A percentile compares a stretch with the other conserved stretches of the same genome.
These are phyloP conservation scores for Adansonia rubrostipa DNA, from an alignment of 441 rosid species.

Conservation along the genomic window DNA sequence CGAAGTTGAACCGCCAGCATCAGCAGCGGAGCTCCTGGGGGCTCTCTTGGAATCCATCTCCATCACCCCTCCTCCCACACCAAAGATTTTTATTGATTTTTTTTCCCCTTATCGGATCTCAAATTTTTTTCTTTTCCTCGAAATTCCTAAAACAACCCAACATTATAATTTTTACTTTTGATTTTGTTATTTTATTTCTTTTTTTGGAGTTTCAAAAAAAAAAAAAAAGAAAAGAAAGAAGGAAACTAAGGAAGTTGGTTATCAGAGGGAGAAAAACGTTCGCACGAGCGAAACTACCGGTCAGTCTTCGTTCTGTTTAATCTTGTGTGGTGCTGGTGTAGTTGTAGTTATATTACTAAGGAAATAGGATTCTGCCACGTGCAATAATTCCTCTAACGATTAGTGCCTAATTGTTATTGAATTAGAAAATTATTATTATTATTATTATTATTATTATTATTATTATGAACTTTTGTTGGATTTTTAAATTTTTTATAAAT, in stretches of 20 bases:
- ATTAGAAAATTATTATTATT: no score
- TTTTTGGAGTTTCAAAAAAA: background rate
- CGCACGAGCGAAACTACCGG: background rate
- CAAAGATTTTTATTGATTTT: no score
- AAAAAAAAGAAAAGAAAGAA: background rate
- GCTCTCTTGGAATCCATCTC: slow-evolving; percentile 41
- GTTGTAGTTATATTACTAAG: no score
- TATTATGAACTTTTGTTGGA: no score
- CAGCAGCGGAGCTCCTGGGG: slow-evolving; percentile 32
- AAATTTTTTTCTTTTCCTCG: background rate
- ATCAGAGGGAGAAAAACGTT: background rate
- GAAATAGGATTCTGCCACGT: no score
- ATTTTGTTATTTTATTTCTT: background rate
- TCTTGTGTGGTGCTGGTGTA: no score
- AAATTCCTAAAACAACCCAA: background rate
- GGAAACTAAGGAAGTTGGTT: background rate
- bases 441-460: no score
- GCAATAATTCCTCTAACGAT: no score
- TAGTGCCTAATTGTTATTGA: no score
- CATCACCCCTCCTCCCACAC: slow-evolving; percentile 20
- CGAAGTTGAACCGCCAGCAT: slow-evolving; percentile 32
- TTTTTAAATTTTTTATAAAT: no score
- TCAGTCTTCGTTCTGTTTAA: no score
- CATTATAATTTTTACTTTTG: background rate
- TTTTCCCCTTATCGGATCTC: background rate